Percentiles rank a stretch among this genome's conserved stretches.
These are phyloP conservation scores for Dorcoceras hygrometricum DNA, from an alignment of 257 asterid species.

Conservation along the genomic window DNA sequence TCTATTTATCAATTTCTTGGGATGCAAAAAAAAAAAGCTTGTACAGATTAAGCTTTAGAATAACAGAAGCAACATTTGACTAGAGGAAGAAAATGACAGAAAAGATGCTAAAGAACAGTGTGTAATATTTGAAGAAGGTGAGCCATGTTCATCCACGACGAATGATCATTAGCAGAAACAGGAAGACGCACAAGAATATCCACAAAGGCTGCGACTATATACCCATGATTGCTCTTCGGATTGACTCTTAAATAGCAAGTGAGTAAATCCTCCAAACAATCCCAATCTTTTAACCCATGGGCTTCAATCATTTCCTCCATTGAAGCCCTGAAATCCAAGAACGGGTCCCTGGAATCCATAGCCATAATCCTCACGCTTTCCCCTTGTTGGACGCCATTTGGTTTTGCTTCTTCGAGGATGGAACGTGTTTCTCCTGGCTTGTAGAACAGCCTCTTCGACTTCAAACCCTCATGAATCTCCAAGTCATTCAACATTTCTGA, in stretches of 20 bases:
- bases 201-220: constrained; percentile 33
- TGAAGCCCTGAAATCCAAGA: constrained; percentile 37
- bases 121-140: background rate
- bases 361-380: constrained; percentile 30
- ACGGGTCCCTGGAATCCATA: constrained; percentile 34
- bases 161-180: background rate
- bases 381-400: constrained; percentile 11
- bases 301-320: constrained; percentile 39
- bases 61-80: background rate
- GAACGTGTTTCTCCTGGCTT: constrained; percentile 31
- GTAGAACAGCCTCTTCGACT: constrained; percentile 29
- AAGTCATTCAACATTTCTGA: background rate
- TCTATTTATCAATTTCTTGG: no score
- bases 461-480: constrained; percentile 4
- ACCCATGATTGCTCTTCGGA: constrained; percentile 28
- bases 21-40: no score
- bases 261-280: constrained; percentile 30
- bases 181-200: constrained; percentile 24
- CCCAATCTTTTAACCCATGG: constrained; percentile 34
- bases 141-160: background rate
- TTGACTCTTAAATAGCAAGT: constrained; percentile 38
- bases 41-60: no score
- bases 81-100: background rate
- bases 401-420: constrained; percentile 15
- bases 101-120: background rate